A percentile compares a stretch with the other conserved stretches of the same genome.
Evolutionary conservation across 75 land plant genomes (phyloP).

Genomic region (Cupressus sempervirens): DNA sequence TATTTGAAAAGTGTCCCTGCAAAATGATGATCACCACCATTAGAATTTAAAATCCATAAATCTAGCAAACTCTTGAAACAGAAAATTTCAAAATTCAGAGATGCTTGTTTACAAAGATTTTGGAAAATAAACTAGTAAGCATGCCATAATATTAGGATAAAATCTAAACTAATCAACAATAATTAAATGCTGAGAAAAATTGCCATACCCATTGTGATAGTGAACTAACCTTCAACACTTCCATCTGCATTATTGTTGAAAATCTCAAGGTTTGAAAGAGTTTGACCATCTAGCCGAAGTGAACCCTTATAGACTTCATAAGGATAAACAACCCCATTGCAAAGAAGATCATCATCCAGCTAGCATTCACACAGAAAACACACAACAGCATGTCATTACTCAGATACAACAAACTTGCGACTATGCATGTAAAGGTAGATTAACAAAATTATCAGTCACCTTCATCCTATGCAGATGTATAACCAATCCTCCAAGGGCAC

Average conservation of each 20-base stretch:
- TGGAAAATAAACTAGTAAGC: not conserved
- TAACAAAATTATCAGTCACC: constrained; percentile 31
- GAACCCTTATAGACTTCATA: constrained; percentile 77
- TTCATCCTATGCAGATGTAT: constrained; percentile 64
- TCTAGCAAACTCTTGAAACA: not conserved
- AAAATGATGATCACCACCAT: not conserved
- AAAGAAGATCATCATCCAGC: constrained; percentile 58
- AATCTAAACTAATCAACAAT: not conserved
- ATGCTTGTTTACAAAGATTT: not conserved
- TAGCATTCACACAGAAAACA: constrained; percentile 17
- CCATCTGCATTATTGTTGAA: constrained; percentile 84
- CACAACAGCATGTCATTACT: not conserved
- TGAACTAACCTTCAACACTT: constrained; percentile 59
- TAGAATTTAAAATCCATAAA: not conserved
- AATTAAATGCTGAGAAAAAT: not conserved
- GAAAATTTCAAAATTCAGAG: not conserved
- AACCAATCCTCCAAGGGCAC: constrained; percentile 79
- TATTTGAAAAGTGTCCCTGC: constrained; percentile 77
- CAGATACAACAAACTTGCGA: not conserved
- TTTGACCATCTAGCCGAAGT: constrained; percentile 87
- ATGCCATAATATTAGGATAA: not conserved
- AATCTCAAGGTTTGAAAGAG: constrained; percentile 85
- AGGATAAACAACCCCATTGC: constrained; percentile 61
- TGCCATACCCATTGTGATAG: not conserved
- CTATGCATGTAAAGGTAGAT: not conserved